Percentiles rank a stretch among this genome's conserved stretches.
phyloP scores from a whole-genome alignment of 2,329 filamentous ascomycete genomes.

The Pseudocercospora pini-densiflorae region DNA sequence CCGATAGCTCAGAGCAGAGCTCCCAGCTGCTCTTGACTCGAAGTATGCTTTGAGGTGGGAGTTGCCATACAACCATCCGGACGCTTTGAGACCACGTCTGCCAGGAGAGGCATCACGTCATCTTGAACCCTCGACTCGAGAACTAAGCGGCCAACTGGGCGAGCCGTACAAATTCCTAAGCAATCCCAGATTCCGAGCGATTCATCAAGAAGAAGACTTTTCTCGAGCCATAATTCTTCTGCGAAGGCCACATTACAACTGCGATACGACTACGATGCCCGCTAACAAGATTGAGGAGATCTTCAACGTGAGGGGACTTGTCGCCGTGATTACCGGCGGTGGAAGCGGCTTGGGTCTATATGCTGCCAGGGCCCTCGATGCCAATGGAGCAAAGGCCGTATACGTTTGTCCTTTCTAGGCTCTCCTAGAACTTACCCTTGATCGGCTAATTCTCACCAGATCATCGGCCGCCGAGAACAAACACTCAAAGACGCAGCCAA shows the following conservation, averaged over 20 bases:
- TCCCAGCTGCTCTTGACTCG: no score
- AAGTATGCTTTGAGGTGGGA: no score
- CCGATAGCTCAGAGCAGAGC: background rate
- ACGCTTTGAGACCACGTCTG: background rate
- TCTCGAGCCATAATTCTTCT: no score
- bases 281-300: conserved; percentile 28
- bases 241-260: no score
- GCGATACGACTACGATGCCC: conserved; percentile 15
- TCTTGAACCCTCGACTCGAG: conserved; percentile 1
- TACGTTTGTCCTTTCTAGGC: conserved; percentile 39
- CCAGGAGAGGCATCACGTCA: conserved; percentile 7
- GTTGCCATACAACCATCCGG: no score
- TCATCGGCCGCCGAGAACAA: conserved; percentile 56
- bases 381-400: conserved; percentile 57
- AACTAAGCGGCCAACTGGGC: no score
- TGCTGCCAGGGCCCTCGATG: conserved; percentile 48
- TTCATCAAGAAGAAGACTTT: background rate
- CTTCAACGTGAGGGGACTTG: conserved; percentile 57
- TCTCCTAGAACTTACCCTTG: background rate
- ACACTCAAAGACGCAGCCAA: conserved; percentile 51
- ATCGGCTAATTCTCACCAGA: conserved; percentile 24
- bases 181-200: background rate
- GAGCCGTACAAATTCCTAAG: background rate
- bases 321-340: conserved; percentile 60
- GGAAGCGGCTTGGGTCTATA: conserved; percentile 56